Conservation (phyloP, 768 basidiomycete species). For the Boletus pseudopeckii region DNA sequence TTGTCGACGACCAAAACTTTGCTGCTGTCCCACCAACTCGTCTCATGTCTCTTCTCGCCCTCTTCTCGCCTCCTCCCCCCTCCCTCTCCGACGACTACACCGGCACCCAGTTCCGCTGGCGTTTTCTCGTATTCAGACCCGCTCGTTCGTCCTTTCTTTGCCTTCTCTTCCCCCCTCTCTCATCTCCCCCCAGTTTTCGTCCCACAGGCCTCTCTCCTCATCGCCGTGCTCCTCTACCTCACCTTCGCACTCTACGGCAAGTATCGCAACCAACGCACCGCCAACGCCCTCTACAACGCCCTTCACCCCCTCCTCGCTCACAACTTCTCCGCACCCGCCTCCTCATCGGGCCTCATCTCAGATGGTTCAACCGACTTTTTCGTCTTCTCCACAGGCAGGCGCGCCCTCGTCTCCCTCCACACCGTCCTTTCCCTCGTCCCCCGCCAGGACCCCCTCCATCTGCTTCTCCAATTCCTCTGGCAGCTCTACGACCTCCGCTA, state of each 20-base stretch:
- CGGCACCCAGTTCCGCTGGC: slow-evolving; percentile 73
- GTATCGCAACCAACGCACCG: slow-evolving; percentile 53
- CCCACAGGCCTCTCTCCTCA: slow-evolving; percentile 57
- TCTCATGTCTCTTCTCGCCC: slow-evolving; percentile 18
- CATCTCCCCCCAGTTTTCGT: slow-evolving; percentile 49
- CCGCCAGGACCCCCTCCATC: slow-evolving; percentile 77
- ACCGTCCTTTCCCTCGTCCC: slow-evolving; percentile 74
- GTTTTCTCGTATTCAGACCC: slow-evolving; percentile 75
- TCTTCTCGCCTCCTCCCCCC: slow-evolving; percentile 8
- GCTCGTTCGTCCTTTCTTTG: slow-evolving; percentile 43
- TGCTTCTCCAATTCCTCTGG: slow-evolving; percentile 56
- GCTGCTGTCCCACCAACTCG: background rate
- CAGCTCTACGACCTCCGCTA: slow-evolving; percentile 76
- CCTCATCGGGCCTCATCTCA: slow-evolving; percentile 47
- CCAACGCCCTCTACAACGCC: slow-evolving; percentile 61
- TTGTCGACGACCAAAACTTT: slow-evolving; percentile 3
- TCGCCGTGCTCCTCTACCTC: slow-evolving; percentile 53
- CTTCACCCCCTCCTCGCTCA: slow-evolving; percentile 55
- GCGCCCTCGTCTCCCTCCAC: slow-evolving; percentile 73
- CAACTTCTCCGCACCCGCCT: slow-evolving; percentile 72
- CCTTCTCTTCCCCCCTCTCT: background rate
- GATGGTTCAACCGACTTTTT: slow-evolving; percentile 83
- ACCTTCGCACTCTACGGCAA: slow-evolving; percentile 58
- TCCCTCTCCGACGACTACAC: slow-evolving; percentile 53
- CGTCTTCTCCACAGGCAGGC: slow-evolving; percentile 84